Percentiles rank a stretch among this genome's conserved stretches.
phyloP scores from a whole-genome alignment of 257 asterid genomes.

The Rubia yunnanensis region DNA sequence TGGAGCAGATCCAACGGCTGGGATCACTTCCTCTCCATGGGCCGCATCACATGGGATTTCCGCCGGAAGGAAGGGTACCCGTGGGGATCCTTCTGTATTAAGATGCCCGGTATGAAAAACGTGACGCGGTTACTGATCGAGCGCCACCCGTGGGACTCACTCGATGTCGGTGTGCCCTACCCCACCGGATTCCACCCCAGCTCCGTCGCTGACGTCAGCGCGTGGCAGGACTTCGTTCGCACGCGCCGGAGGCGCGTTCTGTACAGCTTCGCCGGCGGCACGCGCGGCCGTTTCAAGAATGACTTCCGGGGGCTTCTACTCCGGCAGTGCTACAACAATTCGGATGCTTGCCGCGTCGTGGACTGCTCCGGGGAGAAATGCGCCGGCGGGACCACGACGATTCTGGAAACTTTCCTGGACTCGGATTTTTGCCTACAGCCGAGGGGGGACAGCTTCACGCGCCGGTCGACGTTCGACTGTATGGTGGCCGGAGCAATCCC shows the following conservation, averaged over 20 bases:
- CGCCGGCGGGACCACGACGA: conserved; percentile 49
- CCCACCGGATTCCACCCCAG: conserved; percentile 85
- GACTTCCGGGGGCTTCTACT: conserved; percentile 54
- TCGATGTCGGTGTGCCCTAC: conserved; percentile 73
- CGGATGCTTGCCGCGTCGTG: conserved; percentile 53
- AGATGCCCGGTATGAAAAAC: conserved; percentile 50
- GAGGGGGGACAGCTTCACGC: conserved; percentile 71
- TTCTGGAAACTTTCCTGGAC: conserved; percentile 50
- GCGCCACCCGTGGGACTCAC: conserved; percentile 62
- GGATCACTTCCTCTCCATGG: conserved; percentile 68
- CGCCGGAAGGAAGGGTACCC: conserved; percentile 39
- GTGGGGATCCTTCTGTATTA: conserved; percentile 75
- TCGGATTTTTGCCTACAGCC: conserved; percentile 88
- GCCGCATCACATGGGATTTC: conserved; percentile 79
- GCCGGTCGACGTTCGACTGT: conserved; percentile 80
- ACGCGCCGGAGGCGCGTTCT: conserved; percentile 28
- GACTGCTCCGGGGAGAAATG: conserved; percentile 64
- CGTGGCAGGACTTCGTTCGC: conserved; percentile 58
- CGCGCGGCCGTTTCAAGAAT: conserved; percentile 44
- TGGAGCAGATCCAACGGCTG: conserved; percentile 42
- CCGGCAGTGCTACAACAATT: conserved; percentile 41
- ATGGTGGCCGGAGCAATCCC: conserved; percentile 93
- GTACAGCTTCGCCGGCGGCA: conserved; percentile 69
- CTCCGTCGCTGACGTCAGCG: conserved; percentile 23
- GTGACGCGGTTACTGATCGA: conserved; percentile 61